Base-by-base conservation (phyloP, 78 protist species). In the Chrysochromulina parva region DNA sequence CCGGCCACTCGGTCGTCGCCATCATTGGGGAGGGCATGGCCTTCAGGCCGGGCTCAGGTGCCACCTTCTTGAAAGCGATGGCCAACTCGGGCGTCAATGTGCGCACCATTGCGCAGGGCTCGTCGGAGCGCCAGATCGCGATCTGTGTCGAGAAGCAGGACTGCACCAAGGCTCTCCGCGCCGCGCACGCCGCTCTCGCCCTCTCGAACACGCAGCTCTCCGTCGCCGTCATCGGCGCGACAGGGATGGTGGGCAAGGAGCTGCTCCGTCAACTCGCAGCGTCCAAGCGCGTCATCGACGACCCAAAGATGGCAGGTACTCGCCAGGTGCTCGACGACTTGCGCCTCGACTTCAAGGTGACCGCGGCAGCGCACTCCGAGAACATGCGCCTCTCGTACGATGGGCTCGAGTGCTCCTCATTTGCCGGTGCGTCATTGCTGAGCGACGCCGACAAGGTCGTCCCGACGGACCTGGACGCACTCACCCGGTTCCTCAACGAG, bases 61-160 rank as follows among this genome's bases (percentile, higher is more conserved):
- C 67, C 62, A 73, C 38, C 47, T 59, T 91, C 85, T 11, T 50
- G n/a, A 54, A 60, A 26, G 89, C 88, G 48, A 66, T 91, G 57
- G 93, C 81, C 50, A 47, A 6, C 26, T 69, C 86, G 16, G 55
- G 89, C 67, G 78, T 91, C 53, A 91, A 91, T 90, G 26, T 89
- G 22, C 82, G 73, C 71, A 85, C 91, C 26, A 78, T 89, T 20
- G 91, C 91, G 17, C 93, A 91, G 53, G 93, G 93, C 60, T 91
- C 78, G 78, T 69, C 78, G 50, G 78, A 69, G 78, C 78, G 78
- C 11, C 78, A 69, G 48, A 69, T 69, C 50, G 16, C 78, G 19
- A 3, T 69, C 11, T 4, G 16, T 28, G 91, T 88, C 58, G 78
- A 88, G 53, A 20, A 53, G 47, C 54, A 69, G 86, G 91, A 88